A percentile compares a stretch with the other conserved stretches of the same genome.
Evolutionary conservation across 2,329 filamentous ascomycete species (phyloP).

Genomic region (Westerdykella ornata): DNA sequence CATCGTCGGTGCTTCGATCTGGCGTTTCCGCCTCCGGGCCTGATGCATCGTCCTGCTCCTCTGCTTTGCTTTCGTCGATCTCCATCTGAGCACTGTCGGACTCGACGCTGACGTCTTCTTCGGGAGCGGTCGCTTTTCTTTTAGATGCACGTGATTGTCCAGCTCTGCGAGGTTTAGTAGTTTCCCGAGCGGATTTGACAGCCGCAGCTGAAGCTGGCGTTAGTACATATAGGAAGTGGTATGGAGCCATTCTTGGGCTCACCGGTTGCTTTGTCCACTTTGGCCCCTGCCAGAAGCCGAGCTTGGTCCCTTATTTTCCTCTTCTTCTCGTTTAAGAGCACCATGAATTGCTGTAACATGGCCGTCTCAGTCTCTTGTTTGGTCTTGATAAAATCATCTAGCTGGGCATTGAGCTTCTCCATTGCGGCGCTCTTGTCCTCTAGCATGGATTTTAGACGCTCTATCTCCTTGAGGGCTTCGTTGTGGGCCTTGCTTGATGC

Average conservation of each 20-base stretch:
- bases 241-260: slow-evolving; percentile 4
- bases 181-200: slow-evolving; percentile 22
- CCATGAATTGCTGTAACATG: slow-evolving; percentile 62
- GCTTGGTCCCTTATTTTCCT: slow-evolving; percentile 70
- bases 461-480: slow-evolving; percentile 42
- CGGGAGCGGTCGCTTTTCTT: slow-evolving; percentile 23
- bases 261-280: slow-evolving; percentile 36
- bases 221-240: slow-evolving; percentile 1
- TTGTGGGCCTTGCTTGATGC: slow-evolving; percentile 48
- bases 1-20: slow-evolving; percentile 28
- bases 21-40: slow-evolving; percentile 24
- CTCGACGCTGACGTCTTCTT: slow-evolving; percentile 9
- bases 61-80: slow-evolving; percentile 22
- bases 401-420: slow-evolving; percentile 53
- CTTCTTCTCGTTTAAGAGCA: slow-evolving; percentile 72
- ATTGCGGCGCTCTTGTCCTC: slow-evolving; percentile 51
- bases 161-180: slow-evolving; percentile 22
- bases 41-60: slow-evolving; percentile 20
- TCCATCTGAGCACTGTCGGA: slow-evolving; percentile 32
- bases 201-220: slow-evolving; percentile 17
- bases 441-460: slow-evolving; percentile 39
- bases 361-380: slow-evolving; percentile 62
- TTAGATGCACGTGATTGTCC: slow-evolving; percentile 31
- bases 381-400: slow-evolving; percentile 59
- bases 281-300: slow-evolving; percentile 52